Evolutionary conservation across 2,329 filamentous ascomycete species (phyloP).

Genomic region (Tolypocladium paradoxum): DNA sequence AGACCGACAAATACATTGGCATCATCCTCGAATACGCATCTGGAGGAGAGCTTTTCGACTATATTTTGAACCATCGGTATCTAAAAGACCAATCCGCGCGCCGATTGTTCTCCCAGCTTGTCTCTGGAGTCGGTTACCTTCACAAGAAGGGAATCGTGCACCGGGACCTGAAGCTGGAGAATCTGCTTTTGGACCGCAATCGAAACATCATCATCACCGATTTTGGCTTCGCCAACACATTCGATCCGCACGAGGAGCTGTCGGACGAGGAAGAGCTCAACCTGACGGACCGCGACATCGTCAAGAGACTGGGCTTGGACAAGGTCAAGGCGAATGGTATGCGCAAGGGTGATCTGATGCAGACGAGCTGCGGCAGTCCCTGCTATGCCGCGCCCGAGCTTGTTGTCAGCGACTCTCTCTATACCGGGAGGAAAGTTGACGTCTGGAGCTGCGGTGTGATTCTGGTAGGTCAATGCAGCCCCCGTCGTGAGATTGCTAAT

Average conservation of each 20-base stretch:
- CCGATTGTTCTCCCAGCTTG: slow-evolving; percentile 84
- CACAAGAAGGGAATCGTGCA: slow-evolving; percentile 99
- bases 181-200: slow-evolving; percentile 86
- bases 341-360: slow-evolving; percentile 90
- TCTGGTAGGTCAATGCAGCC: slow-evolving; percentile 51
- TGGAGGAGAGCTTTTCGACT: slow-evolving; percentile 94
- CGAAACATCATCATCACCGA: slow-evolving; percentile 99
- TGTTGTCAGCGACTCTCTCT: slow-evolving; percentile 93
- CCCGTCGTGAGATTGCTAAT: not conserved
- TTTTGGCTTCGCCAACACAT: slow-evolving; percentile 98
- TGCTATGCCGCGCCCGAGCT: slow-evolving; percentile 96
- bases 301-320: slow-evolving; percentile 80
- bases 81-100: slow-evolving; percentile 88
- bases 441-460: slow-evolving; percentile 99
- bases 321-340: slow-evolving; percentile 62
- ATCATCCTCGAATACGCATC: slow-evolving; percentile 98
- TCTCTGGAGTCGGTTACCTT: slow-evolving; percentile 92
- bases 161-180: slow-evolving; percentile 92
- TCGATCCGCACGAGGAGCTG: slow-evolving; percentile 79
- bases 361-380: slow-evolving; percentile 95
- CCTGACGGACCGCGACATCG: slow-evolving; percentile 75
- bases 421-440: slow-evolving; percentile 95
- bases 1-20: slow-evolving; percentile 92
- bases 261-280: slow-evolving; percentile 84
- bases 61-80: slow-evolving; percentile 94